phyloP scores from a whole-genome alignment of 352 stramenopile genomes.

The Blastocystis sp. region DNA sequence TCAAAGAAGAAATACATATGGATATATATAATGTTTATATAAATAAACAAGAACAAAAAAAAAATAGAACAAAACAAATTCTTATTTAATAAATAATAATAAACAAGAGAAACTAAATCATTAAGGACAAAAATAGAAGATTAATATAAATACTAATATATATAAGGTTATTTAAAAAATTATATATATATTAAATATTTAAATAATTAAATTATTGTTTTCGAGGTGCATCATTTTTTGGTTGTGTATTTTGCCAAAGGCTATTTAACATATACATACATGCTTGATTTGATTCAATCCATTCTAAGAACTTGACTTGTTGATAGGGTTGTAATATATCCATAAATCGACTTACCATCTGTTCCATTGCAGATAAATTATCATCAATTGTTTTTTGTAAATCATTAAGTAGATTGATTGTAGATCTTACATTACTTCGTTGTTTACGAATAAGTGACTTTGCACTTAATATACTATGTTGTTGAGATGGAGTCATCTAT shows the following conservation, averaged over 20 bases:
- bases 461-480: conserved; percentile 24
- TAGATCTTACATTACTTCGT: conserved; percentile 33
- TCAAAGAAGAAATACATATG: no score
- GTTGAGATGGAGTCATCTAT: conserved; percentile 33
- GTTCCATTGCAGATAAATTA: conserved; percentile 39
- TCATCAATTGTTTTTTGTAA: conserved; percentile 36
- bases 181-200: no score
- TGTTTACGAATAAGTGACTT: conserved; percentile 28
- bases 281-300: conserved; percentile 42
- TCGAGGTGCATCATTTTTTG: neutral
- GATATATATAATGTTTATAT: no score
- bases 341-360: conserved; percentile 41
- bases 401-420: conserved; percentile 37
- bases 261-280: conserved; percentile 42
- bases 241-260: conserved; percentile 37
- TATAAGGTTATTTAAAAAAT: no score
- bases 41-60: no score
- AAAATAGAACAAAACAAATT: no score
- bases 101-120: no score
- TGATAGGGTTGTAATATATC: conserved; percentile 40
- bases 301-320: conserved; percentile 40
- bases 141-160: no score
- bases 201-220: no score
- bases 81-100: no score
- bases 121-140: no score